These are phyloP conservation scores for Biscutella auriculata DNA, from an alignment of 441 rosid genomes.

Conservation along the genomic window DNA sequence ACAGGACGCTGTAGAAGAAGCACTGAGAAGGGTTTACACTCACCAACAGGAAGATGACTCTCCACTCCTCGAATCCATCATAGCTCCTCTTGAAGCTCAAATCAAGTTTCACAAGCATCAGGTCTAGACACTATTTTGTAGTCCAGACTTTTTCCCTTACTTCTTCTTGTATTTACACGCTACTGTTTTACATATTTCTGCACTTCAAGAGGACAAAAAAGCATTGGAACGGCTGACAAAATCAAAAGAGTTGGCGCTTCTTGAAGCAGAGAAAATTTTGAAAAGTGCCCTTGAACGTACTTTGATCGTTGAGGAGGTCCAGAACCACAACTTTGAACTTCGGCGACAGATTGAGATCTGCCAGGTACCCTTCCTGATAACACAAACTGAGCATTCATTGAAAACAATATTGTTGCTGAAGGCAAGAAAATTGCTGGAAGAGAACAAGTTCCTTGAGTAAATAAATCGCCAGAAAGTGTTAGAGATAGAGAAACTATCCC, in stretches of 20 bases:
- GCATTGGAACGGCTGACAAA: slow-evolving; percentile 90
- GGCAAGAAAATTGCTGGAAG: too few species aligned
- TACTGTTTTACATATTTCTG: slow-evolving; percentile 35
- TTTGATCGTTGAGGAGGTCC: slow-evolving; percentile 84
- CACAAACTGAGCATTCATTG: too few species aligned
- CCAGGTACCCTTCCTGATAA: too few species aligned
- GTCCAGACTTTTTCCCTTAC: too few species aligned
- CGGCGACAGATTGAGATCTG: slow-evolving; percentile 79
- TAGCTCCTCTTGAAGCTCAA: slow-evolving; percentile 84
- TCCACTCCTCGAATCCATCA: slow-evolving; percentile 46
- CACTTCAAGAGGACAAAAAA: slow-evolving; percentile 74
- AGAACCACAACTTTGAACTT: slow-evolving; percentile 76
- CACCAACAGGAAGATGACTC: slow-evolving; percentile 55
- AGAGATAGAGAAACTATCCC: slow-evolving; percentile 83
- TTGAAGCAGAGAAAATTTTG: slow-evolving; percentile 88
- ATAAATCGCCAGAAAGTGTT: slow-evolving; percentile 78
- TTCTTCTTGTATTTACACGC: neutral
- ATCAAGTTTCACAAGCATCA: slow-evolving; percentile 60
- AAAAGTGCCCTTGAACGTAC: slow-evolving; percentile 76
- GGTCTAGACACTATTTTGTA: slow-evolving; percentile 24
- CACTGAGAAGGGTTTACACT: slow-evolving; percentile 62
- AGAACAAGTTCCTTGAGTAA: slow-evolving; percentile 82
- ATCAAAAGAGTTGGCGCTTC: slow-evolving; percentile 69
- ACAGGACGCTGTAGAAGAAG: slow-evolving; percentile 77
- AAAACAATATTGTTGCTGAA: too few species aligned